phyloP scores from a whole-genome alignment of 306 rosid genomes.

The Castanea mollissima region DNA sequence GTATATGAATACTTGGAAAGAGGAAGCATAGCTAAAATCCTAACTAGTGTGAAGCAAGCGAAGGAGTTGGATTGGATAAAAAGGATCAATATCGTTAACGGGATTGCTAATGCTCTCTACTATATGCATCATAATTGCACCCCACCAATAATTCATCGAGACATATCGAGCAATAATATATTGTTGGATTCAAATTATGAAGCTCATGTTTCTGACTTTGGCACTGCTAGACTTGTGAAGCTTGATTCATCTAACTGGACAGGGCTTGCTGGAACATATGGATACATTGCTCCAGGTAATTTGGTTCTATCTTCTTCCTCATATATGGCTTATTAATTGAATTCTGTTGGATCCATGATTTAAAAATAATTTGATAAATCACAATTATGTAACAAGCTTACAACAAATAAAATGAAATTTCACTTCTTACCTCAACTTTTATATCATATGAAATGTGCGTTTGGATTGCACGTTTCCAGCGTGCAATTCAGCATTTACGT shows the following conservation, averaged over 20 bases:
- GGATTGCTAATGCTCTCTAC: slow-evolving; percentile 34
- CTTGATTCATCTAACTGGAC: slow-evolving; percentile 36
- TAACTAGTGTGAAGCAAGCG: slow-evolving; percentile 16
- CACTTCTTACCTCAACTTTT: no score
- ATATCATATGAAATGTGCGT: no score
- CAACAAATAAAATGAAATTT: no score
- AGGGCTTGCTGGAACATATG: slow-evolving; percentile 39
- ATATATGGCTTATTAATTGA: no score
- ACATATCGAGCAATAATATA: slow-evolving; percentile 42
- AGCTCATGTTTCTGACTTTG: slow-evolving; percentile 41
- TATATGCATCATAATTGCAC: slow-evolving; percentile 30
- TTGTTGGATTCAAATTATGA: slow-evolving; percentile 28
- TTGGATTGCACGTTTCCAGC: no score
- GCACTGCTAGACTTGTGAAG: neutral
- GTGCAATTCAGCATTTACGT: no score
- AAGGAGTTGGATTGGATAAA: slow-evolving; percentile 29
- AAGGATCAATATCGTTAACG: slow-evolving; percentile 27
- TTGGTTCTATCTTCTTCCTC: neutral
- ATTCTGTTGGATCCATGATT: no score
- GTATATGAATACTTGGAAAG: slow-evolving; percentile 19
- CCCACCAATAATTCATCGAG: slow-evolving; percentile 34
- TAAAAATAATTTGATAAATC: no score
- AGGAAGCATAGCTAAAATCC: slow-evolving; percentile 34
- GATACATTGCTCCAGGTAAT: slow-evolving; percentile 51
- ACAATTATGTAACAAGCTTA: no score